Evolutionary conservation across 768 basidiomycete genomes (phyloP).

Genomic region (Mycena crocata): DNA sequence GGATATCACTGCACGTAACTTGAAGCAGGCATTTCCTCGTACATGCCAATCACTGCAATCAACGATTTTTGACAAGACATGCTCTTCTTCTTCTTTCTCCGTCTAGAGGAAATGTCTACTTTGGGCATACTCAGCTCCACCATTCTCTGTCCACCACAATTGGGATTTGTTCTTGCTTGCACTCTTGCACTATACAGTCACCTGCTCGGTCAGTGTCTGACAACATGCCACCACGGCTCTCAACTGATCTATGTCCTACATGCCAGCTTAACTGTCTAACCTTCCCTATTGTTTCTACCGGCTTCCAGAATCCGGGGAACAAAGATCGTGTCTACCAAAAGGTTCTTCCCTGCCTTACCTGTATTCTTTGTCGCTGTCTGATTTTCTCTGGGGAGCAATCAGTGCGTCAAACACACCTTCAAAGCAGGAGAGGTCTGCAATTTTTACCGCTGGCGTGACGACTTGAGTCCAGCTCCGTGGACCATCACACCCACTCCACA

Average conservation of each 20-base stretch:
- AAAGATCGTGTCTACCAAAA: constrained; percentile 1
- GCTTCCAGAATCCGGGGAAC: background rate
- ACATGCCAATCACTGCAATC: too few species aligned
- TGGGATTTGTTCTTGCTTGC: background rate
- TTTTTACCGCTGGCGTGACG: background rate
- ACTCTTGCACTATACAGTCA: background rate
- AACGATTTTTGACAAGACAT: background rate
- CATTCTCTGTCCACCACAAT: too few species aligned
- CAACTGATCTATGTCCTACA: background rate
- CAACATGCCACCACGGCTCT: background rate
- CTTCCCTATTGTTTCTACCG: background rate
- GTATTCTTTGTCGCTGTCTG: background rate
- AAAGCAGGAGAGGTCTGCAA: background rate
- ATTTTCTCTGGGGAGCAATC: background rate
- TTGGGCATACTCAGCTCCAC: constrained; percentile 1
- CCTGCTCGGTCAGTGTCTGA: background rate
- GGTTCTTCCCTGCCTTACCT: too few species aligned
- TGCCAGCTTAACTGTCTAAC: background rate
- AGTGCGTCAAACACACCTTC: background rate
- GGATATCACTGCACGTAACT: too few species aligned
- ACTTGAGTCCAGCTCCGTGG: background rate
- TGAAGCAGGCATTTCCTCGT: too few species aligned
- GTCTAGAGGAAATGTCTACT: background rate
- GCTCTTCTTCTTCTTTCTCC: background rate
- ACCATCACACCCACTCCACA: background rate